Conservation (phyloP, 2,329 filamentous ascomycete genomes). For the Lecanosticta acicola region DNA sequence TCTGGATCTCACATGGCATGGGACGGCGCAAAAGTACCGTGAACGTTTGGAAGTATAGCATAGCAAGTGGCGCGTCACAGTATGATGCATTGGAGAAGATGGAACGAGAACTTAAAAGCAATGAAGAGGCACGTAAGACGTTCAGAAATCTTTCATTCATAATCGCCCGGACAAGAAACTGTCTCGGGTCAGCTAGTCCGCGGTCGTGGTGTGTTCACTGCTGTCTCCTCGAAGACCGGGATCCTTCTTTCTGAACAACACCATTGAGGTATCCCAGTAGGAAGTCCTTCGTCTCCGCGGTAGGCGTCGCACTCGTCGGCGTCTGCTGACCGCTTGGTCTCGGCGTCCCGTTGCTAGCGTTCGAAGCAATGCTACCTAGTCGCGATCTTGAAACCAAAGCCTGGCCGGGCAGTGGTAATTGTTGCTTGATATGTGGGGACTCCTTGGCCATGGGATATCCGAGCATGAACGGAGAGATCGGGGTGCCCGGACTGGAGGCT, state of each 20-base stretch:
- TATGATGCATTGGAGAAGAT: background rate
- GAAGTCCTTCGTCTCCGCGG: conserved; percentile 33
- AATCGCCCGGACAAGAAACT: background rate
- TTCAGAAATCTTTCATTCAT: background rate
- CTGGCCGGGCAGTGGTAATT: conserved; percentile 6
- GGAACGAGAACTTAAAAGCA: background rate
- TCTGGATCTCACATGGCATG: no score
- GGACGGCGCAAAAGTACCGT: no score
- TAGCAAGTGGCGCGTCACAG: background rate
- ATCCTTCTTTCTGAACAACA: conserved; percentile 31
- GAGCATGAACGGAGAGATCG: conserved; percentile 30
- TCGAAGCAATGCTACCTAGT: conserved; percentile 22
- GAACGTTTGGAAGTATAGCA: background rate
- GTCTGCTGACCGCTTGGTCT: conserved; percentile 19
- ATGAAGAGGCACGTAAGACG: background rate
- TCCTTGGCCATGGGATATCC: conserved; percentile 23
- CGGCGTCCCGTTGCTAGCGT: conserved; percentile 17
- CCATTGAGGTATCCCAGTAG: conserved; percentile 34
- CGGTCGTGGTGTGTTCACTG: background rate
- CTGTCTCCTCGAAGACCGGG: conserved; percentile 5
- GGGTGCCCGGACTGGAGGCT: conserved; percentile 24
- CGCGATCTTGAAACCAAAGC: conserved; percentile 14
- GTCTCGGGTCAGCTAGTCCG: background rate
- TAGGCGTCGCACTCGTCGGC: conserved; percentile 21
- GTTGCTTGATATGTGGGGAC: conserved; percentile 6